Conservation (phyloP, 176 grass and related monocot species). For the Musa acuminata region DNA sequence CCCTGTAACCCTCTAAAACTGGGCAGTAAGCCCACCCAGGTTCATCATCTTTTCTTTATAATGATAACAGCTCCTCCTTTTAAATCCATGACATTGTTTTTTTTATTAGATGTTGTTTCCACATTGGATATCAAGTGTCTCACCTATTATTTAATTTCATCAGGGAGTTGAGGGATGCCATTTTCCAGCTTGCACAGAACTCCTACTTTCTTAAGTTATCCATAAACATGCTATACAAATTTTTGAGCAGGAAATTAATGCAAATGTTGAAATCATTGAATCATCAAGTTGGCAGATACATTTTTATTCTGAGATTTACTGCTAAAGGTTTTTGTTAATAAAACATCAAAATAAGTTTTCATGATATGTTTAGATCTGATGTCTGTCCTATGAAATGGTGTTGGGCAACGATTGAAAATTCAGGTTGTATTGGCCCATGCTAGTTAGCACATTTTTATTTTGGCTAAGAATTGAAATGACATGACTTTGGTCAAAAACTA, state of each 20-base stretch:
- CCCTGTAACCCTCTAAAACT: too few relatives aligned
- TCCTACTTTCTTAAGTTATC: background rate
- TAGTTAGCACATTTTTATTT: background rate
- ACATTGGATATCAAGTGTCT: background rate
- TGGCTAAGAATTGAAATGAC: background rate
- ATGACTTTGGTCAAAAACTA: background rate
- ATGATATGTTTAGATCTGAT: background rate
- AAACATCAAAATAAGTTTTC: background rate
- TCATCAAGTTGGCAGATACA: background rate
- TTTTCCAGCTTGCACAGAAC: background rate
- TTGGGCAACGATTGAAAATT: background rate
- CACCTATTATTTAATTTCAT: background rate
- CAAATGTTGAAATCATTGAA: background rate
- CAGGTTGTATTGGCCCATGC: background rate
- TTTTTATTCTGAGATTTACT: background rate
- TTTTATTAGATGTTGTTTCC: background rate
- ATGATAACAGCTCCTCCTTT: background rate
- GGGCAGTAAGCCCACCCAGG: too few relatives aligned
- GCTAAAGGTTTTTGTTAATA: background rate
- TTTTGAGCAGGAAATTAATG: background rate
- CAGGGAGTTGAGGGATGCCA: background rate
- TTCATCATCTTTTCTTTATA: too few relatives aligned
- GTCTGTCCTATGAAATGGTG: background rate
- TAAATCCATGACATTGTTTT: background rate
- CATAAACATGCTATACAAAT: too few relatives aligned